phyloP scores from a whole-genome alignment of 2,329 filamentous ascomycete genomes.

The Meredithiella fracta region DNA sequence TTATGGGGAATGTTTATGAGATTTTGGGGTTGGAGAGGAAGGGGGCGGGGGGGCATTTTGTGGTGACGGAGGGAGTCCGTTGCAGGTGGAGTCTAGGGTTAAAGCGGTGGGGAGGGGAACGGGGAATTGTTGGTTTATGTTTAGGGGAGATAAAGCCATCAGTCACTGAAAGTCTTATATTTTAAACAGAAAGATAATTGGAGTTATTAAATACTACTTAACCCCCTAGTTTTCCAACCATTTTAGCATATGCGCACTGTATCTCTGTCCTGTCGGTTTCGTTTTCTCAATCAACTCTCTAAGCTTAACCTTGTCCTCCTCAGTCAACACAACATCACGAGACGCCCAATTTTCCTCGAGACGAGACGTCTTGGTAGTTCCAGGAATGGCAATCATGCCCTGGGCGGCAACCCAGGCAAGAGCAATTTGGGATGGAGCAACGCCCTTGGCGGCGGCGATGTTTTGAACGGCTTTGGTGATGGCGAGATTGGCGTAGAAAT shows the following conservation, averaged over 20 bases:
- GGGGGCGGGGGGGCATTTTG: constrained; percentile 31
- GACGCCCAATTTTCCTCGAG: background rate
- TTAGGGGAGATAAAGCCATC: background rate
- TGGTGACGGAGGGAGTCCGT: constrained; percentile 45
- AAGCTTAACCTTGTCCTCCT: background rate
- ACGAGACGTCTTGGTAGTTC: background rate
- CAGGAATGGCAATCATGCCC: background rate
- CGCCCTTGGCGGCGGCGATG: background rate
- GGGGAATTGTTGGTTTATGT: constrained; percentile 11
- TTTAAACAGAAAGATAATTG: too few species aligned
- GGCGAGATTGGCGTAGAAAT: background rate
- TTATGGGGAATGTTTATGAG: constrained; percentile 39
- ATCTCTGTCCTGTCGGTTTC: background rate
- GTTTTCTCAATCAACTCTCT: background rate
- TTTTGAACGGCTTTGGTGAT: background rate
- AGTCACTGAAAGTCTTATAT: too few species aligned
- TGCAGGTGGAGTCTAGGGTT: constrained; percentile 41
- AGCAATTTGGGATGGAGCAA: background rate
- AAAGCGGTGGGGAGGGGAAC: constrained; percentile 30
- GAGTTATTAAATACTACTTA: too few species aligned
- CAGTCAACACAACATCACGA: background rate
- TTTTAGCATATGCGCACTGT: background rate
- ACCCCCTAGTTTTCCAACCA: too few species aligned
- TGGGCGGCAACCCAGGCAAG: background rate
- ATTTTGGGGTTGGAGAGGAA: constrained; percentile 34